phyloP scores from a whole-genome alignment of 2,329 filamentous ascomycete species.

The Bimuria novae-zelandiae region DNA sequence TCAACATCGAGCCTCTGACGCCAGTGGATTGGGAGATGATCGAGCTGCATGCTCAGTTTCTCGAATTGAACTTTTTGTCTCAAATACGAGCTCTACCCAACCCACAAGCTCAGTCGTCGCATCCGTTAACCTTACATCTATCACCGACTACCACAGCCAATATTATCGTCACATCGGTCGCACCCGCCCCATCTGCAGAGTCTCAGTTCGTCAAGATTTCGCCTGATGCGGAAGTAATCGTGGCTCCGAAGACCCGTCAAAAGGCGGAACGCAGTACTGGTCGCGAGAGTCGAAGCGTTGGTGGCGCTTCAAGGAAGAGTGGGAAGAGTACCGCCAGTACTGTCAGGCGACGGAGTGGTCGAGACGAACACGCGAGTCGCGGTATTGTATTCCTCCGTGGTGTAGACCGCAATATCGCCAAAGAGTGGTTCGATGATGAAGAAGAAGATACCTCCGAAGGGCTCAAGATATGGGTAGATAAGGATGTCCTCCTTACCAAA shows the following conservation, averaged over 20 bases:
- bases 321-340: conserved; percentile 76
- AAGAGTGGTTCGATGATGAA: conserved; percentile 79
- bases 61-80: conserved; percentile 89
- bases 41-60: conserved; percentile 91
- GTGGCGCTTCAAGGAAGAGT: conserved; percentile 78
- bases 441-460: conserved; percentile 60
- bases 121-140: conserved; percentile 88
- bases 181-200: conserved; percentile 69
- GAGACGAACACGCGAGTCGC: conserved; percentile 68
- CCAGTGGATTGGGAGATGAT: conserved; percentile 99
- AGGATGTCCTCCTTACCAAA: conserved; percentile 72
- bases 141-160: conserved; percentile 96
- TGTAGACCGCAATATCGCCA: conserved; percentile 70
- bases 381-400: conserved; percentile 76
- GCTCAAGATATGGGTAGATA: conserved; percentile 83
- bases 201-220: conserved; percentile 88
- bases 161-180: conserved; percentile 82
- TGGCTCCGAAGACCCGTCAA: conserved; percentile 86
- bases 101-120: conserved; percentile 66
- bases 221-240: conserved; percentile 93
- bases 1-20: conserved; percentile 95
- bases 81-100: conserved; percentile 95
- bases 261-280: conserved; percentile 65
- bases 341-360: conserved; percentile 60
- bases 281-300: conserved; percentile 79